A percentile compares a stretch with the other conserved stretches of the same genome.
Evolutionary conservation across 768 basidiomycete genomes (phyloP).

Genomic region (Trametopsis cervina): DNA sequence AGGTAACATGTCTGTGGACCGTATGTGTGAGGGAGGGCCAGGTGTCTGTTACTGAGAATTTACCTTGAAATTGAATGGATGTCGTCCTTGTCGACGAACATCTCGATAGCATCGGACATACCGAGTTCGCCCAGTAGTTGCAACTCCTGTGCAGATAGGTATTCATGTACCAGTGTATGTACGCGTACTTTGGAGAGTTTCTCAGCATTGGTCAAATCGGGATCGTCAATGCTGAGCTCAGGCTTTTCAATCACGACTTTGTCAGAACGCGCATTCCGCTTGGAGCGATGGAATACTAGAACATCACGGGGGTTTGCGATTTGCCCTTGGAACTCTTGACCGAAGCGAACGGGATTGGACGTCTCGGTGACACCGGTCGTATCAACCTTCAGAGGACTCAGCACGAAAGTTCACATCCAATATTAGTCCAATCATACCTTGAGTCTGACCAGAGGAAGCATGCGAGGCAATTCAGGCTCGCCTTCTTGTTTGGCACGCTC

Average conservation of each 20-base stretch:
- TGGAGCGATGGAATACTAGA: conserved; percentile 82
- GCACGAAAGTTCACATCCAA: no score
- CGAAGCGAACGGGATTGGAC: conserved; percentile 94
- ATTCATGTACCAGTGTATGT: conserved; percentile 85
- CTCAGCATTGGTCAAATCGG: conserved; percentile 55
- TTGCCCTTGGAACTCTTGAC: conserved; percentile 86
- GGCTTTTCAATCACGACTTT: conserved; percentile 74
- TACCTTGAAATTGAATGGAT: conserved; percentile 85
- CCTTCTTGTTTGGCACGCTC: conserved; percentile 51
- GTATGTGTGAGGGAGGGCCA: background rate
- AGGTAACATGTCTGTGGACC: conserved; percentile 53
- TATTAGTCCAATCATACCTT: conserved; percentile 64
- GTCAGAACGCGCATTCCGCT: conserved; percentile 44
- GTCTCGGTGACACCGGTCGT: conserved; percentile 87
- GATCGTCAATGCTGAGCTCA: conserved; percentile 76
- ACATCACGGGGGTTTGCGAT: conserved; percentile 95
- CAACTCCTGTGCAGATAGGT: conserved; percentile 86
- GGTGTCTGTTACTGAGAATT: conserved; percentile 18
- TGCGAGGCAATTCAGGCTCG: conserved; percentile 52
- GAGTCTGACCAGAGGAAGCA: conserved; percentile 84
- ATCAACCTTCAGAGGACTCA: conserved; percentile 83
- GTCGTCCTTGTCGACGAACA: conserved; percentile 97
- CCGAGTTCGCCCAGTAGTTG: conserved; percentile 85
- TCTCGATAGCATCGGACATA: conserved; percentile 91
- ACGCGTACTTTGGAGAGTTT: conserved; percentile 80